Base-by-base conservation (phyloP, 768 basidiomycete species). In the Xanthoconium purpureum region DNA sequence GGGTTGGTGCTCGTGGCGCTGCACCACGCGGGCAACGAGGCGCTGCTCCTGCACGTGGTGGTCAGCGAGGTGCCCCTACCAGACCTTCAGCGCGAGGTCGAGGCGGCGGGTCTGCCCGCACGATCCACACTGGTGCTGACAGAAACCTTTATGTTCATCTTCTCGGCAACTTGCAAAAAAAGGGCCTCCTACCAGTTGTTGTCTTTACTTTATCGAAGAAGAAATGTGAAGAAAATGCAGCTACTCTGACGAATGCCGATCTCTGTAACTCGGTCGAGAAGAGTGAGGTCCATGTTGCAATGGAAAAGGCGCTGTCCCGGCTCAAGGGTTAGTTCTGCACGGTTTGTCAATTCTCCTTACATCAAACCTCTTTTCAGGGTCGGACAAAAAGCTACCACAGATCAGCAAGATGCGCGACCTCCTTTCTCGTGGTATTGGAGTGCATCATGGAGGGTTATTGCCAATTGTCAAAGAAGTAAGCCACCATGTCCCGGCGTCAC, bases 121-220 rank as follows among this genome's bases (percentile, higher is more conserved):
- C 78, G 9, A 83, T 84, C 54, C 88, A 89, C 65, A 78, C 84
- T 13, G 84, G 80, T 32, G 74, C 82, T 17, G 96, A 98, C 75
- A 94, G 88, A 71, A 93, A 95, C 60, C 77, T 98, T 3, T 98
- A 95, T 75, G 92, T 96, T 18, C 94, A 98, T 65, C 79, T 99
- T 47, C 78, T 99, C 40, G 87, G 85, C 2, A 82, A 90, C 65
- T 79, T 99, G 55, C 84, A 87, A 66, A 98, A 98, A 75, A 85
- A 89, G 59, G 74, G 78, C 18, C 80, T 99, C 5, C 80, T 99
- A 9, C 97, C 97, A 1, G 94, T 95, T 14, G 97, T 99, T 33
- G 84, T 97, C 30, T 99, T 99, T 74, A 95, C 96, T 0, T 88
- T 99, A 62, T 97, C 94, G 30, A 99, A 99, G 78, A 95, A 94